Evolutionary conservation across 345 rosid species (phyloP).

Genomic region (Camelina laxa): DNA sequence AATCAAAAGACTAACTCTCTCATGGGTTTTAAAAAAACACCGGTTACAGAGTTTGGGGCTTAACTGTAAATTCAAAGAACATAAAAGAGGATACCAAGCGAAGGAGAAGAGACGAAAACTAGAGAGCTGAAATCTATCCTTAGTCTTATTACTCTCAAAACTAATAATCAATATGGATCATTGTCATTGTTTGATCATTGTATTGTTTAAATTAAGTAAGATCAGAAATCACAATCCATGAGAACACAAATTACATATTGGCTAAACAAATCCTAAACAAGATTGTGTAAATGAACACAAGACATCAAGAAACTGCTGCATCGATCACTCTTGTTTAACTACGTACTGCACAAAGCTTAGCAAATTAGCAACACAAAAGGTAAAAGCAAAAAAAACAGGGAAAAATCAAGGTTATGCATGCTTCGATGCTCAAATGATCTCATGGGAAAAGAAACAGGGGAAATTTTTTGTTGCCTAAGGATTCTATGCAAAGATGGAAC

Average conservation of each 20-base stretch:
- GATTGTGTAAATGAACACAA: background rate
- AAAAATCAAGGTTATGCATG: too few relatives aligned
- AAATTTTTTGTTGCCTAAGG: background rate
- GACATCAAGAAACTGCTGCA: background rate
- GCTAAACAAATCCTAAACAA: background rate
- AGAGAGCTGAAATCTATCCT: background rate
- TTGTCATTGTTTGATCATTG: background rate
- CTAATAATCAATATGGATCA: background rate
- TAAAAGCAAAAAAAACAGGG: background rate
- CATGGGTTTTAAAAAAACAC: background rate
- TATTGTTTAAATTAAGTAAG: background rate
- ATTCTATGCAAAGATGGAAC: background rate
- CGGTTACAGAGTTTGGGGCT: background rate
- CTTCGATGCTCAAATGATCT: background rate
- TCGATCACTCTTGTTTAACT: background rate
- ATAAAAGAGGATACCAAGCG: too few relatives aligned
- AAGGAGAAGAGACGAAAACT: too few relatives aligned
- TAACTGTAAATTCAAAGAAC: background rate
- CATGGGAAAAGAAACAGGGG: background rate
- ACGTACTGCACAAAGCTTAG: background rate
- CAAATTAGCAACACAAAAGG: background rate
- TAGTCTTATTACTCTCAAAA: background rate
- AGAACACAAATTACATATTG: background rate
- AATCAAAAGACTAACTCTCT: background rate
- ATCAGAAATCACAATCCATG: background rate